Evolutionary conservation across 1,284 basidiomycete genomes (phyloP), one percentile per base, ranked within the genome.

Genomic region (Crucibulum parvulum): DNA sequence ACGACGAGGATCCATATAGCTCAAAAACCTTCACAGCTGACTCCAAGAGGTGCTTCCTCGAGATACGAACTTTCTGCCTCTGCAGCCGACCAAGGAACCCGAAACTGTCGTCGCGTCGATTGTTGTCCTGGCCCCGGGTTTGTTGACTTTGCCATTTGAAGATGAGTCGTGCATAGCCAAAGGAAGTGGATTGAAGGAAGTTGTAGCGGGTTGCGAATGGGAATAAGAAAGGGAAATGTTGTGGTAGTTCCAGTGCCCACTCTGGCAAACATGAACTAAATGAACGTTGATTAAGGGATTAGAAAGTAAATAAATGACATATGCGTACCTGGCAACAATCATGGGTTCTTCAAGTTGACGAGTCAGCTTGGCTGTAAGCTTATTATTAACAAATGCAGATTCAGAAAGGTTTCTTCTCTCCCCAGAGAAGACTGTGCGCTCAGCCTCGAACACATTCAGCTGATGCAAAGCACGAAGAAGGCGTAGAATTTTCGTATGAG

Each of bases 11-110:
- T 7, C 96, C 97, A 71, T 99, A 99, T 31, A 99, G 83, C 78
- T 99, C 97, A 67, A 99, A 96, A 2, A 99, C 97, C 77, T 98
- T 98, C 72, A 97, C 91, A 1, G 95, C 96, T n/a, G 95, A 98
- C 72, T 99, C 96, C 31, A 99, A 84, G 41, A 99, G 90, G 69
- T 97, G 94, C 66, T 93, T 91, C 59, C 98, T 88, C 37, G 95
- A 96, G 66, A 99, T 98, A 51, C 98, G 88, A 57, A 99, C 96
- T 78, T 99, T 99, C 77, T 98, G 96, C 18, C 98, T 87, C 67
- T 96, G 94, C 35, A 99, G 82, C 35, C 97, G 90, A 11, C 95
- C 95, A 39, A 99, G 86, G 79, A 95, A 95, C 13, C 93, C 91
- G 18, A 98, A 91, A 37, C 92, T 91, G 64, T 99, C 96, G 69